phyloP scores from a whole-genome alignment of 352 stramenopile species.

The Phytophthora kernoviae region DNA sequence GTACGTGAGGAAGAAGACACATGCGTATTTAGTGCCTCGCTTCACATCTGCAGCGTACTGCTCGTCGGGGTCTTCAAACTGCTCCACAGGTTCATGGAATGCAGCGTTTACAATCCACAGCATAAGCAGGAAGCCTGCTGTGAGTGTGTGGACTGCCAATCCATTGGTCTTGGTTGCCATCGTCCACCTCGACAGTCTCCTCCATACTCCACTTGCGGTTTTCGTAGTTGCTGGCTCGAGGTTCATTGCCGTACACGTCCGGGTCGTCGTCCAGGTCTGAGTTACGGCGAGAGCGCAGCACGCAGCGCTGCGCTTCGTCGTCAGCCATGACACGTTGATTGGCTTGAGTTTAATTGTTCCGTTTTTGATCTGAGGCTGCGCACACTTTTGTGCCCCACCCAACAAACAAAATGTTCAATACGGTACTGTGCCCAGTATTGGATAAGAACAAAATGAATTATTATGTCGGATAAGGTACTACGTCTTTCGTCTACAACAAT shows the following conservation, averaged over 20 bases:
- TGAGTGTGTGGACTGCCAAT: constrained; percentile 84
- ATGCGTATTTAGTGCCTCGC: constrained; percentile 79
- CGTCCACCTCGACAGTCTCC: constrained; percentile 73
- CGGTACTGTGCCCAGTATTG: constrained; percentile 7
- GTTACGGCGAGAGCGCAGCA: constrained; percentile 59
- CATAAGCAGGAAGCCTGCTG: constrained; percentile 80
- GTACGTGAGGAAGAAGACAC: constrained; percentile 88
- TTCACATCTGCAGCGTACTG: constrained; percentile 62
- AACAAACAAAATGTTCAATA: constrained; percentile 13
- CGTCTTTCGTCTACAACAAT: neutral
- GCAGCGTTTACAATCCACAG: constrained; percentile 87
- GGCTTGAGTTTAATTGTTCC: neutral
- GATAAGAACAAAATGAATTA: constrained; percentile 12
- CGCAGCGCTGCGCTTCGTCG: constrained; percentile 41
- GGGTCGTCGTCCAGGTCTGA: constrained; percentile 54
- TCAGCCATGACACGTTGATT: constrained; percentile 21
- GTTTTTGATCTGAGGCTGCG: constrained; percentile 21
- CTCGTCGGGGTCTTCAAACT: constrained; percentile 40
- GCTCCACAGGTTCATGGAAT: constrained; percentile 59
- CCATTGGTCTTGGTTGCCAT: constrained; percentile 81
- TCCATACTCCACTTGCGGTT: constrained; percentile 89
- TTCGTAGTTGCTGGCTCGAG: constrained; percentile 60
- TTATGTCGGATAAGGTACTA: constrained; percentile 24
- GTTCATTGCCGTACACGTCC: constrained; percentile 50
- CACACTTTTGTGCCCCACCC: constrained; percentile 15